Conservation (phyloP, 2,329 filamentous ascomycete genomes). For the Nemania abortiva region DNA sequence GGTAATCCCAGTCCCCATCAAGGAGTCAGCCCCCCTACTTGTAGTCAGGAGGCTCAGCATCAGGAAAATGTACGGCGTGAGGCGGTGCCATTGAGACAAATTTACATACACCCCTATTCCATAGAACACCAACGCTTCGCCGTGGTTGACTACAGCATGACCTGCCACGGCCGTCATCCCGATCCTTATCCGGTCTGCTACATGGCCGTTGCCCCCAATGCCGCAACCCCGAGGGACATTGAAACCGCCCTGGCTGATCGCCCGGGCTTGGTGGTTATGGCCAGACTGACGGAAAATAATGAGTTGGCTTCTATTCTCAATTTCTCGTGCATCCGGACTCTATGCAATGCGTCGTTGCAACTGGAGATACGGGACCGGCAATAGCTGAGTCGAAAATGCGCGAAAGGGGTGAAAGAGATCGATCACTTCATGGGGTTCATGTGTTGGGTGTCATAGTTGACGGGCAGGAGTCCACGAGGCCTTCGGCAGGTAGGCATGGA, state of each 20-base stretch:
- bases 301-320: constrained; percentile 30
- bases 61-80: background rate
- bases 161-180: constrained; percentile 8
- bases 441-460: background rate
- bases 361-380: constrained; percentile 45
- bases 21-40: too few relatives aligned
- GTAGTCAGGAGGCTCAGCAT: background rate
- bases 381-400: background rate
- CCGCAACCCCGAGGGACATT: constrained; percentile 40
- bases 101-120: constrained; percentile 46
- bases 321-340: constrained; percentile 32
- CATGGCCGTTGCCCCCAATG: constrained; percentile 40
- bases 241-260: constrained; percentile 36
- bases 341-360: constrained; percentile 41
- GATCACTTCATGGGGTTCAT: background rate
- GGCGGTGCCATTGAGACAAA: constrained; percentile 1
- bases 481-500: background rate
- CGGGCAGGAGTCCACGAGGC: background rate
- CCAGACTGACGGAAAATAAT: constrained; percentile 33
- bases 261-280: constrained; percentile 33
- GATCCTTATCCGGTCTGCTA: constrained; percentile 38
- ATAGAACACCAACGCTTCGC: constrained; percentile 44
- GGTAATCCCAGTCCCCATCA: too few relatives aligned
- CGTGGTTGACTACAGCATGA: constrained; percentile 46
- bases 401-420: background rate